These are phyloP conservation scores for Canavalia ensiformis DNA, from an alignment of 306 rosid genomes.

Conservation along the genomic window DNA sequence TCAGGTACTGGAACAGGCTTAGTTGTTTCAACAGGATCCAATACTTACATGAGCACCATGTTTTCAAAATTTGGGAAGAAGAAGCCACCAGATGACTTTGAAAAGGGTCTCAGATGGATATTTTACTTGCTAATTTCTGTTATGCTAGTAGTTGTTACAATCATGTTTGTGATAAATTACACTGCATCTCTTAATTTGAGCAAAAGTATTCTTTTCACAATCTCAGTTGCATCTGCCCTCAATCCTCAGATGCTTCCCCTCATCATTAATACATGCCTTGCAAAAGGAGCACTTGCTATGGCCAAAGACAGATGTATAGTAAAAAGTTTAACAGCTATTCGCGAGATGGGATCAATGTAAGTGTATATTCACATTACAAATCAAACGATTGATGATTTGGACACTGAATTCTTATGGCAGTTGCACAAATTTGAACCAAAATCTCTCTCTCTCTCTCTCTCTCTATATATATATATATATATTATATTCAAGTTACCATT, in stretches of 20 bases:
- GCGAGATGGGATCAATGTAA: conserved; percentile 90
- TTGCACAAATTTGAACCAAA: conserved; percentile 14
- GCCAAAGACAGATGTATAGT: conserved; percentile 87
- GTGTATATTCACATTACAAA: conserved; percentile 44
- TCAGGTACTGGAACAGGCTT: conserved; percentile 83
- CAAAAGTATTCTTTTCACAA: conserved; percentile 67
- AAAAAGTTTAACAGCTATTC: conserved; percentile 73
- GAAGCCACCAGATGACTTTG: conserved; percentile 78
- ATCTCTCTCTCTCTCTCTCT: too few species aligned
- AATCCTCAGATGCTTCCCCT: conserved; percentile 96
- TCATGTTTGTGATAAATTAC: conserved; percentile 65
- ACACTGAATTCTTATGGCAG: background rate
- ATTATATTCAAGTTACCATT: background rate
- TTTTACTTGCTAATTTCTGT: conserved; percentile 71
- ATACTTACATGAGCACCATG: conserved; percentile 89
- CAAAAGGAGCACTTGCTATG: conserved; percentile 92
- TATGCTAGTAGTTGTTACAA: conserved; percentile 71
- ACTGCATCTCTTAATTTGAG: conserved; percentile 57
- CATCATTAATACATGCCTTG: conserved; percentile 79
- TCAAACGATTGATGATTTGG: conserved; percentile 25
- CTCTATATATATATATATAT: background rate
- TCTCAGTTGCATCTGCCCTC: conserved; percentile 85
- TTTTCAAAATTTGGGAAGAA: conserved; percentile 78
- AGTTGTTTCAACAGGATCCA: conserved; percentile 82
- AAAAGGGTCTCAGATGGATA: conserved; percentile 72